Conservation (phyloP, 495 filamentous ascomycete species). For the Aspergillus biplanus region DNA sequence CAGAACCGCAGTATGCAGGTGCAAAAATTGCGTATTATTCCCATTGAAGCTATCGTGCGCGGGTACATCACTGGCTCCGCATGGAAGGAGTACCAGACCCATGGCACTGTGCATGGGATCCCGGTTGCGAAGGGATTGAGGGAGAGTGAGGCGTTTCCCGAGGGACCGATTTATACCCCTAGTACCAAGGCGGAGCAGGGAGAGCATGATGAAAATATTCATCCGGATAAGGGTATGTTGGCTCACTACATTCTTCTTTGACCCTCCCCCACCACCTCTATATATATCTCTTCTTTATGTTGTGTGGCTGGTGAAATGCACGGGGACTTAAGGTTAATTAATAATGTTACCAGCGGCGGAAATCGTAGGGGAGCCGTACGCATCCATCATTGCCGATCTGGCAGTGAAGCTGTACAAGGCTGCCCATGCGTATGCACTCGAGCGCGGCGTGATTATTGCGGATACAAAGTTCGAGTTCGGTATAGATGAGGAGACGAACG, state of each 20-base stretch:
- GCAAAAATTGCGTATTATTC: conserved; percentile 74
- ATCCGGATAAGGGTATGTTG: conserved; percentile 61
- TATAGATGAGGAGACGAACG: conserved; percentile 71
- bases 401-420: conserved; percentile 73
- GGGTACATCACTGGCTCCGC: conserved; percentile 94
- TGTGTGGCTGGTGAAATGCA: not conserved
- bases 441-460: conserved; percentile 87
- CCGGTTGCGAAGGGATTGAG: conserved; percentile 65
- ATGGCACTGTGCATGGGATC: conserved; percentile 82
- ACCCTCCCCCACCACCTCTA: not conserved
- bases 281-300: not conserved
- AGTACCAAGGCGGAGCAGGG: conserved; percentile 88
- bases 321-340: conserved; percentile 17
- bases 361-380: conserved; percentile 76
- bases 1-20: conserved; percentile 82
- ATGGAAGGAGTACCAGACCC: conserved; percentile 78
- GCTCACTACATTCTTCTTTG: conserved; percentile 7
- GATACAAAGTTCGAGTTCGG: conserved; percentile 87
- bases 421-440: conserved; percentile 72
- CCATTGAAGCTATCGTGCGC: conserved; percentile 89
- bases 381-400: conserved; percentile 72
- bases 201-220: conserved; percentile 89
- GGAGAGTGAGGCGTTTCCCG: conserved; percentile 73
- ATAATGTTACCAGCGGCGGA: conserved; percentile 44
- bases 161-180: conserved; percentile 80